These are phyloP conservation scores for Citrullus amarus DNA, from an alignment of 306 rosid species.

Conservation along the genomic window DNA sequence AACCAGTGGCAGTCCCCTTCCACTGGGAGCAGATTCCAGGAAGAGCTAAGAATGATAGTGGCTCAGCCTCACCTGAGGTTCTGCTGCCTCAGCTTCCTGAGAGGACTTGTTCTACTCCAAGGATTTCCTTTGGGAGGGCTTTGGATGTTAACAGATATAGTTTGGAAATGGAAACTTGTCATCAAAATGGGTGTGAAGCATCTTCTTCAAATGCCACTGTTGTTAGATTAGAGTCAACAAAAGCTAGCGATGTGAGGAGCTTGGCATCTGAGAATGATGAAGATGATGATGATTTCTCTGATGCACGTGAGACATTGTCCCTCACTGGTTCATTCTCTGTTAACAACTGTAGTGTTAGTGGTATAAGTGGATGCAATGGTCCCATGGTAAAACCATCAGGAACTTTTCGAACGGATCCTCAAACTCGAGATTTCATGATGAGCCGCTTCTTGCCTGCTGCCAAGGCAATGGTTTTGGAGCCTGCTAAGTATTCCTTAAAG, in stretches of 20 bases:
- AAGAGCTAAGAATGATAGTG: constrained; percentile 38
- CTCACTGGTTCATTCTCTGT: constrained; percentile 48
- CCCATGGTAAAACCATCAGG: constrained; percentile 31
- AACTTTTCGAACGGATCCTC: constrained; percentile 47
- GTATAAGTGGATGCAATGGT: constrained; percentile 46
- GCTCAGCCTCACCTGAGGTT: constrained; percentile 20
- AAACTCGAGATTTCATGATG: constrained; percentile 86
- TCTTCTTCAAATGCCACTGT: constrained; percentile 5
- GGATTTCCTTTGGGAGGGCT: constrained; percentile 49
- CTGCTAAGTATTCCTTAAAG: constrained; percentile 50
- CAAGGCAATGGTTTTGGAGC: constrained; percentile 73
- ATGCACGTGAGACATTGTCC: constrained; percentile 54
- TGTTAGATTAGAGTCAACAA: constrained; percentile 17
- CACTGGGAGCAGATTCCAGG: constrained; percentile 92
- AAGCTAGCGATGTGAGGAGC: constrained; percentile 25
- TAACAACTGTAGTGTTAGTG: constrained; percentile 63
- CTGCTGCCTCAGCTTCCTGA: constrained; percentile 20
- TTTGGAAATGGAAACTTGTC: constrained; percentile 19
- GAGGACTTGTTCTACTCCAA: constrained; percentile 32
- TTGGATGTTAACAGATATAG: constrained; percentile 11
- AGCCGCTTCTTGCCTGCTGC: constrained; percentile 92
- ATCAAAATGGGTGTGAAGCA: constrained; percentile 10
- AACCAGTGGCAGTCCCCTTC: constrained; percentile 81
- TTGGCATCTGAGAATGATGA: constrained; percentile 24
- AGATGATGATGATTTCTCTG: constrained; percentile 49